Evolutionary conservation across 2,329 filamentous ascomycete genomes (phyloP).

Genomic region (Colletotrichum agaves): DNA sequence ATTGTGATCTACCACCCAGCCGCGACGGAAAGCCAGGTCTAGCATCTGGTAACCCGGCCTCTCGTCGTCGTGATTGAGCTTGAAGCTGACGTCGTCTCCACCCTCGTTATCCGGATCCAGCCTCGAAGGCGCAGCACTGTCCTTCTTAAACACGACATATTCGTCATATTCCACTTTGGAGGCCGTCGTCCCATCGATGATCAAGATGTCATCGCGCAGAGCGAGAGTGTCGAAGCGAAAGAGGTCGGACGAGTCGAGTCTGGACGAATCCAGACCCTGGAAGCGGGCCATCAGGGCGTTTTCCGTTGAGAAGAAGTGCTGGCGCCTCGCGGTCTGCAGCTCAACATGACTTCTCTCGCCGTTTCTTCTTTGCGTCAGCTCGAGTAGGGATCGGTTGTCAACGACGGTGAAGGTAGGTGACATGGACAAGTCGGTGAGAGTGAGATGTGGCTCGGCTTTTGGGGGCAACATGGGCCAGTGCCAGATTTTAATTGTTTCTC

Average conservation of each 20-base stretch:
- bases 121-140: constrained; percentile 31
- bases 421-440: neutral
- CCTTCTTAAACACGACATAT: constrained; percentile 49
- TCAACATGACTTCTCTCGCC: constrained; percentile 26
- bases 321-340: constrained; percentile 8
- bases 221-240: constrained; percentile 50
- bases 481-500: constrained; percentile 3
- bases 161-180: constrained; percentile 52
- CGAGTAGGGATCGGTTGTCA: neutral
- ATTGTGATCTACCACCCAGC: constrained; percentile 44
- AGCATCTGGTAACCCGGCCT: constrained; percentile 46
- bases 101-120: constrained; percentile 25
- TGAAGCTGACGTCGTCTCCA: constrained; percentile 40
- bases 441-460: constrained; percentile 1
- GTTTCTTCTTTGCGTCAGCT: neutral
- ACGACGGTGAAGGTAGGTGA: neutral
- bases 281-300: constrained; percentile 32
- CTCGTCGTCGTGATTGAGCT: constrained; percentile 48
- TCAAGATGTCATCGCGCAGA: constrained; percentile 48
- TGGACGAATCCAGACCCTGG: constrained; percentile 38
- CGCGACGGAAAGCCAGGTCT: constrained; percentile 47
- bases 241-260: constrained; percentile 44
- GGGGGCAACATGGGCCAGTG: neutral
- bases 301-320: constrained; percentile 11
- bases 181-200: constrained; percentile 42